Evolutionary conservation across 257 asterid genomes (phyloP).

Genomic region (Plantago major): DNA sequence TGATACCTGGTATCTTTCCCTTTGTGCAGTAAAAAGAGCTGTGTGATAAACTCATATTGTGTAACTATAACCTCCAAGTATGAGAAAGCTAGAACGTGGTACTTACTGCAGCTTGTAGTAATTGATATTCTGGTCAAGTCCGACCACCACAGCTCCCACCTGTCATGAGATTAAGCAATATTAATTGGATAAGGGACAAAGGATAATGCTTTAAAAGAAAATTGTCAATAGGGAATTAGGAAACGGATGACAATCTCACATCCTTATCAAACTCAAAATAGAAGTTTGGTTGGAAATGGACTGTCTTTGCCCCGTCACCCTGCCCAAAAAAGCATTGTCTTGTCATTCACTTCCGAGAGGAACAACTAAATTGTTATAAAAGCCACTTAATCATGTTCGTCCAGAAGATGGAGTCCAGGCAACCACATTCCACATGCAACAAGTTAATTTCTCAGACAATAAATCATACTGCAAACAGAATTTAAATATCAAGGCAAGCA

Average conservation of each 20-base stretch:
- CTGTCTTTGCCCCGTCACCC: slow-evolving; percentile 79
- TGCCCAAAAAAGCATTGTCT: slow-evolving; percentile 30
- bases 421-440: background rate
- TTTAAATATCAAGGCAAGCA: slow-evolving; percentile 7
- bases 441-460: background rate
- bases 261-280: slow-evolving; percentile 70
- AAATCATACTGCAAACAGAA: slow-evolving; percentile 1
- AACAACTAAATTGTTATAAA: background rate
- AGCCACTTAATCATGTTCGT: slow-evolving; percentile 12
- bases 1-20: background rate
- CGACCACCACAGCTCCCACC: slow-evolving; percentile 99
- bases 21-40: background rate
- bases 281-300: slow-evolving; percentile 45
- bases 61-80: slow-evolving; percentile 14
- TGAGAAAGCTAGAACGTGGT: slow-evolving; percentile 19
- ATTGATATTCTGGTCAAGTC: slow-evolving; percentile 76
- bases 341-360: slow-evolving; percentile 15
- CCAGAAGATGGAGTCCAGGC: background rate
- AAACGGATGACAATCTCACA: slow-evolving; percentile 39
- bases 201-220: slow-evolving; percentile 12
- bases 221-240: background rate
- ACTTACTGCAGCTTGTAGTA: slow-evolving; percentile 85
- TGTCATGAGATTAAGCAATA: slow-evolving; percentile 28
- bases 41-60: slow-evolving; percentile 5
- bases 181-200: slow-evolving; percentile 9